phyloP scores from a whole-genome alignment of 2,329 filamentous ascomycete genomes.

The Xylariaceae sp. region DNA sequence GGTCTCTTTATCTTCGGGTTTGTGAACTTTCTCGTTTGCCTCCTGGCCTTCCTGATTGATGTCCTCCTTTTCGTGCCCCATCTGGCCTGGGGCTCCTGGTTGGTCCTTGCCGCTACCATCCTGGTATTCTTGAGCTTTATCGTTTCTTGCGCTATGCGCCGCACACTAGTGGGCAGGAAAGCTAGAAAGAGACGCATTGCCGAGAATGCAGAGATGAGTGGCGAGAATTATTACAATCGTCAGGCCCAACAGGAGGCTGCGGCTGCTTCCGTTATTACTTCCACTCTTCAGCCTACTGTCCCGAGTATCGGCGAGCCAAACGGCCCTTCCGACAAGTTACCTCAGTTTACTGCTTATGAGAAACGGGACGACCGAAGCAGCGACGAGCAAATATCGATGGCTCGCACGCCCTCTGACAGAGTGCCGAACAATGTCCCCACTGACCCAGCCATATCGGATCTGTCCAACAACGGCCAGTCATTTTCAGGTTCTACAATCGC shows the following conservation, averaged over 20 bases:
- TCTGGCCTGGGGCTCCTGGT: constrained; percentile 87
- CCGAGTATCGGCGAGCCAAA: constrained; percentile 53
- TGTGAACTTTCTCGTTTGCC: constrained; percentile 73
- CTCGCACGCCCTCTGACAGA: constrained; percentile 55
- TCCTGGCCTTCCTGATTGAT: constrained; percentile 88
- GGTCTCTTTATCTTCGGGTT: constrained; percentile 80
- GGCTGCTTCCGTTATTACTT: constrained; percentile 36
- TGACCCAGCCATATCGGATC: constrained; percentile 37
- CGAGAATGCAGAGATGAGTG: constrained; percentile 95
- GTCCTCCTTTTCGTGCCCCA: constrained; percentile 93
- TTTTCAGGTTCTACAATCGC: constrained; percentile 38
- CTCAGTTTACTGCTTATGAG: constrained; percentile 61
- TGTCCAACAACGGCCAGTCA: constrained; percentile 33
- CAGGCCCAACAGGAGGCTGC: constrained; percentile 51
- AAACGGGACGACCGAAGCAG: constrained; percentile 56
- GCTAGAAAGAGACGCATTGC: constrained; percentile 87
- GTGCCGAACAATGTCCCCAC: constrained; percentile 43
- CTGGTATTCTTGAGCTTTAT: constrained; percentile 76
- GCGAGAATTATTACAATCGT: constrained; percentile 81
- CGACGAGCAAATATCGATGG: constrained; percentile 66
- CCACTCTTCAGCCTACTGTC: constrained; percentile 51
- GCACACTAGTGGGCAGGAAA: constrained; percentile 85
- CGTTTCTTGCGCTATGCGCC: constrained; percentile 89
- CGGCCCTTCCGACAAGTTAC: constrained; percentile 42
- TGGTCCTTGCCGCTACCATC: constrained; percentile 84